These are phyloP conservation scores for Lactifluus echinatus DNA, from an alignment of 768 basidiomycete genomes.

Conservation along the genomic window DNA sequence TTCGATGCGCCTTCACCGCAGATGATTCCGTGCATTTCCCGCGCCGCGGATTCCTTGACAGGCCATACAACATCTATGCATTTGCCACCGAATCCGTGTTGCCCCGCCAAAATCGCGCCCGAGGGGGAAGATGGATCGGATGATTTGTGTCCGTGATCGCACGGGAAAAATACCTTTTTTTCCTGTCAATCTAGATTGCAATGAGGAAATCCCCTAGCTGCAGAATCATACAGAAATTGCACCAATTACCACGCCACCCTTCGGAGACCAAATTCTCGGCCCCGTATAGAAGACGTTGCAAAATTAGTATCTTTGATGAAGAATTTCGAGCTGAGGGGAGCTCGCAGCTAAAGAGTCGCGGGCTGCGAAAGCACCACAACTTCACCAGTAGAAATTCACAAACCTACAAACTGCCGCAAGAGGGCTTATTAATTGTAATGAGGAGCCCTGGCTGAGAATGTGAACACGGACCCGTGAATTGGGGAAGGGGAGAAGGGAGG, in stretches of 20 bases:
- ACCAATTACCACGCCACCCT: not conserved
- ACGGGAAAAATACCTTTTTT: not conserved
- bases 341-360: not conserved
- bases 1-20: conserved; percentile 14
- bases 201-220: not conserved
- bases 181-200: conserved; percentile 13
- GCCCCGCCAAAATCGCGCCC: conserved; percentile 10
- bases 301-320: not conserved
- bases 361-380: not conserved
- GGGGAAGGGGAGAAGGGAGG: not conserved
- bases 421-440: not conserved
- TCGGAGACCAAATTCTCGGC: not conserved
- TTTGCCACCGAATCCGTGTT: not conserved
- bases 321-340: not conserved
- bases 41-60: conserved; percentile 12
- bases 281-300: not conserved
- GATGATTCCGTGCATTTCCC: conserved; percentile 7
- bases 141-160: conserved; percentile 18
- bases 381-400: not conserved
- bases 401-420: not conserved
- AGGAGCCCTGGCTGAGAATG: not conserved
- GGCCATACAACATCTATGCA: conserved; percentile 1
- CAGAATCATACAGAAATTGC: not conserved
- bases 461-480: not conserved
- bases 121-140: conserved; percentile 15